Evolutionary conservation across 768 basidiomycete species (phyloP).

Genomic region (Wakefieldia striispora): DNA sequence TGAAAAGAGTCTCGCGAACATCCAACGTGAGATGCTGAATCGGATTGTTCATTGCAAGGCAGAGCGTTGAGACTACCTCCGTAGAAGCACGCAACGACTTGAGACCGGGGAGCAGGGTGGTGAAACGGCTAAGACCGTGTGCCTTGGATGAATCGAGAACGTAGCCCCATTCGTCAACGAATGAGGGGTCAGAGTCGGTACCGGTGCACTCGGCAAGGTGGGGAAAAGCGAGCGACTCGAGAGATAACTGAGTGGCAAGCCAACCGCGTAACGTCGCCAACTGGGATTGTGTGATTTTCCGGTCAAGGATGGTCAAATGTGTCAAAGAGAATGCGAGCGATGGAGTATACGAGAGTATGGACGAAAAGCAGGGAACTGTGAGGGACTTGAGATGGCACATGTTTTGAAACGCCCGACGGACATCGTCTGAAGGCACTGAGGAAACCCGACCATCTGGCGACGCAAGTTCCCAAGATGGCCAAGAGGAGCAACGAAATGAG

Average conservation of each 20-base stretch:
- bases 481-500: slow-evolving; percentile 23
- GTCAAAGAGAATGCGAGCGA: slow-evolving; percentile 22
- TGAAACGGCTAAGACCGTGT: background rate
- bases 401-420: slow-evolving; percentile 27
- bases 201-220: slow-evolving; percentile 17
- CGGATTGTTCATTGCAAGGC: slow-evolving; percentile 11
- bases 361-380: slow-evolving; percentile 25
- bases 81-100: slow-evolving; percentile 28
- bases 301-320: slow-evolving; percentile 30
- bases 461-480: slow-evolving; percentile 14
- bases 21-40: slow-evolving; percentile 24
- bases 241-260: slow-evolving; percentile 23
- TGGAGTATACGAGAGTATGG: slow-evolving; percentile 18
- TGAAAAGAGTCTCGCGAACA: slow-evolving; percentile 29
- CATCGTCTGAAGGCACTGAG: slow-evolving; percentile 12
- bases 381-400: slow-evolving; percentile 30
- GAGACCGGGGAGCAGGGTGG: slow-evolving; percentile 23
- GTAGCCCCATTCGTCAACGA: slow-evolving; percentile 11
- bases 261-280: slow-evolving; percentile 20
- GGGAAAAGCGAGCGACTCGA: slow-evolving; percentile 29
- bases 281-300: slow-evolving; percentile 22
- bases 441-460: slow-evolving; percentile 6
- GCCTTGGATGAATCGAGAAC: background rate
- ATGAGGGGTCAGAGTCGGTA: background rate
- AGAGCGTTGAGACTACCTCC: slow-evolving; percentile 19